Conservation (phyloP, 257 asterid species). For the Gardenia jasminoides region DNA sequence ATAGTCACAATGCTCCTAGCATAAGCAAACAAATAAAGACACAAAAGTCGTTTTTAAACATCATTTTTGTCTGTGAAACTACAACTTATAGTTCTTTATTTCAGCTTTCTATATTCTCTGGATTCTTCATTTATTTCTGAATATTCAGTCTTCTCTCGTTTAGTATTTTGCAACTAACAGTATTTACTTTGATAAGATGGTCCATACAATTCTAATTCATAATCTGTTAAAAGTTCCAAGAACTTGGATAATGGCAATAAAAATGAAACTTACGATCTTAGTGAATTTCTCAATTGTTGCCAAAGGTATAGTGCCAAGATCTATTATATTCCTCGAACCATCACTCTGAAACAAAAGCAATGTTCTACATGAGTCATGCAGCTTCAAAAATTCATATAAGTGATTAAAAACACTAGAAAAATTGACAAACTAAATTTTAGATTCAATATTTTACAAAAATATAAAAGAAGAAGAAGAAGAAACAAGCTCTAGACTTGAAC, state of each 20-base stretch:
- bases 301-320: slow-evolving; percentile 90
- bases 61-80: too few species aligned
- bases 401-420: neutral
- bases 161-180: neutral
- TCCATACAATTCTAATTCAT: neutral
- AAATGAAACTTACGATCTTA: slow-evolving; percentile 64
- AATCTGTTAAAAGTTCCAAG: too few species aligned
- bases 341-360: slow-evolving; percentile 57
- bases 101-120: neutral
- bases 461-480: neutral
- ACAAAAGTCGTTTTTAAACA: too few species aligned
- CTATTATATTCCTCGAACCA: slow-evolving; percentile 74
- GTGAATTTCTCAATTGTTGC: slow-evolving; percentile 87
- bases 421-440: too few species aligned
- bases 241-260: neutral
- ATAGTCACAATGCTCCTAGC: neutral
- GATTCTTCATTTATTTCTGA: neutral
- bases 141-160: neutral
- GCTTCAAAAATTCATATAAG: neutral
- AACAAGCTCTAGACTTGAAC: neutral
- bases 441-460: neutral
- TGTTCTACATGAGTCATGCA: neutral
- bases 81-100: too few species aligned
- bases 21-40: too few species aligned
- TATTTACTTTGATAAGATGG: neutral